A percentile compares a stretch with the other conserved stretches of the same genome.
Evolutionary conservation across 129 eudicot genomes (phyloP).

Genomic region (Chrysanthemum makinoi): DNA sequence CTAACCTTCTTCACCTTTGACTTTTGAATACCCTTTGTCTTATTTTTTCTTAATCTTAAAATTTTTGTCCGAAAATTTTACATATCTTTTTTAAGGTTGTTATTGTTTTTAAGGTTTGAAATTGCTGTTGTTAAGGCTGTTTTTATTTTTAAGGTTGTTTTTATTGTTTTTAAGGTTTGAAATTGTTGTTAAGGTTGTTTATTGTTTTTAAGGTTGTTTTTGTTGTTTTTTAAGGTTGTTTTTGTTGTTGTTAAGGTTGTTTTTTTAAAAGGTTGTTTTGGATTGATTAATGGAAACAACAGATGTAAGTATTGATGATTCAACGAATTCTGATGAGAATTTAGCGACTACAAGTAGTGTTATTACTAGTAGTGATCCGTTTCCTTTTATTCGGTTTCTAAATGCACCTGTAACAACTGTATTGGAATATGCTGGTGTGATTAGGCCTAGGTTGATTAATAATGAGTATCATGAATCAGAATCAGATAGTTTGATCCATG

Average conservation of each 20-base stretch:
- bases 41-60: background rate
- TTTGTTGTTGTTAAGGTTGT: no score
- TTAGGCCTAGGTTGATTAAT: constrained; percentile 35
- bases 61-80: constrained; percentile 2
- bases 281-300: constrained; percentile 29
- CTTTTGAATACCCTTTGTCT: constrained; percentile 2
- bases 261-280: background rate
- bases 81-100: no score
- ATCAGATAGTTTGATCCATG: constrained; percentile 17
- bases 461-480: constrained; percentile 40
- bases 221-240: no score
- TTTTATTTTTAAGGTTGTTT: constrained; percentile 6
- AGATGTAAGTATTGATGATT: constrained; percentile 21
- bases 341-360: background rate
- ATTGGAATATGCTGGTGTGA: constrained; percentile 52
- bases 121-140: background rate
- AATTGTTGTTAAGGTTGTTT: background rate
- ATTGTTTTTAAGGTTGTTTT: no score
- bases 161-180: background rate
- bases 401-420: constrained; percentile 61
- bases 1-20: constrained; percentile 28
- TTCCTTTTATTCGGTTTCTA: constrained; percentile 44
- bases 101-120: background rate
- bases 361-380: constrained; percentile 18
- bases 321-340: background rate